A percentile compares a stretch with the other conserved stretches of the same genome.
phyloP scores from a whole-genome alignment of 1,139 yeast genomes.

The Yarrowia galli region DNA sequence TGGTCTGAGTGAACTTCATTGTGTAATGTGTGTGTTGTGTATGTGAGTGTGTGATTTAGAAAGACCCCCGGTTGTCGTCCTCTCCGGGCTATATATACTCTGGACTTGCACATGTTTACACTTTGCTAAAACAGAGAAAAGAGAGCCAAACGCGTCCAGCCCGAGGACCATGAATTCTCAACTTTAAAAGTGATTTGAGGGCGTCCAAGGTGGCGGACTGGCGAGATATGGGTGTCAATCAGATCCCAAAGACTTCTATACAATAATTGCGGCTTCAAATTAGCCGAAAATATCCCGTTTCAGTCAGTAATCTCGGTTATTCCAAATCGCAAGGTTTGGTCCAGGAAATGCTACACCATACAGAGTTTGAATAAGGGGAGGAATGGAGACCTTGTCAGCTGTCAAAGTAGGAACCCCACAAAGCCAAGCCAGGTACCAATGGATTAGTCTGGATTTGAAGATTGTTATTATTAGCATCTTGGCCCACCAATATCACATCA shows the following conservation, averaged over 20 bases:
- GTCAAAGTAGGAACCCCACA: not conserved
- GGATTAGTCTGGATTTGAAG: not conserved
- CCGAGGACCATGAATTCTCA: not conserved
- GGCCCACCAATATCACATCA: no score
- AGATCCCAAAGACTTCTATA: not conserved
- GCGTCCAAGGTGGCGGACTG: not conserved
- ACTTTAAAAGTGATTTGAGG: not conserved
- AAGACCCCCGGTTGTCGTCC: not conserved
- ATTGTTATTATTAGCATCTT: not conserved
- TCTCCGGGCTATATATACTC: conserved; percentile 28
- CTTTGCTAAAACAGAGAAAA: conserved; percentile 22
- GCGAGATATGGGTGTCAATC: not conserved
- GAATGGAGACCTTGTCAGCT: conserved; percentile 4
- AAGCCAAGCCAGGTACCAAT: not conserved
- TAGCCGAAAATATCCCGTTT: no score
- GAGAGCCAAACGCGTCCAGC: conserved; percentile 37
- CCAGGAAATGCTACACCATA: conserved; percentile 1
- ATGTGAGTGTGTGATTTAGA: not conserved
- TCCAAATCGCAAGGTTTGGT: conserved; percentile 1
- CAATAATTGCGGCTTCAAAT: not conserved
- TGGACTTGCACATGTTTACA: conserved; percentile 24
- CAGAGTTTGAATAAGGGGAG: conserved; percentile 21
- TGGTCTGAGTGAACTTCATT: conserved; percentile 36
- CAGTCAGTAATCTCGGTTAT: not conserved
- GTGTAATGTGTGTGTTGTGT: not conserved